These are phyloP conservation scores for Ambrosia trifida DNA, from an alignment of 129 eudicot genomes.

Conservation along the genomic window DNA sequence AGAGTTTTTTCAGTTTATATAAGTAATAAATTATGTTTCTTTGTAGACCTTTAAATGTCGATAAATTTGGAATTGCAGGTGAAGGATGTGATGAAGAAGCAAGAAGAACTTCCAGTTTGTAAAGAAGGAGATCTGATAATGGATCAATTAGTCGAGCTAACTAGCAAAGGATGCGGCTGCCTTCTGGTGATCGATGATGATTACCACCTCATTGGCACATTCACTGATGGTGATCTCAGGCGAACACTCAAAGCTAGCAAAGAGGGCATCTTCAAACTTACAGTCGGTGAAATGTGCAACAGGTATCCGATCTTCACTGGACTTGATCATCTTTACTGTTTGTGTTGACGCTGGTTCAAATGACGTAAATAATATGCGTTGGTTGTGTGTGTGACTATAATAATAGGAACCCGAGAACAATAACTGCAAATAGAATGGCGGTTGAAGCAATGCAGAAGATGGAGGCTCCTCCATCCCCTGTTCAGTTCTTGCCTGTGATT, in stretches of 20 bases:
- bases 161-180: constrained; percentile 96
- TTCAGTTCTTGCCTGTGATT: constrained; percentile 88
- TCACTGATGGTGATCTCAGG: constrained; percentile 92
- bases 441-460: constrained; percentile 97
- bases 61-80: constrained; percentile 49
- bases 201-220: constrained; percentile 77
- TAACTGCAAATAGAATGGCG: constrained; percentile 88
- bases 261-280: constrained; percentile 93
- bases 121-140: constrained; percentile 81
- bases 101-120: constrained; percentile 85
- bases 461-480: constrained; percentile 98
- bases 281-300: constrained; percentile 98
- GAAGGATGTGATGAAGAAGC: constrained; percentile 91
- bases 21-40: no score
- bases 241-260: constrained; percentile 92
- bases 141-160: constrained; percentile 94
- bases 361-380: background rate
- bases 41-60: background rate
- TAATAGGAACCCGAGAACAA: constrained; percentile 87
- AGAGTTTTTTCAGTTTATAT: no score
- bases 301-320: constrained; percentile 44
- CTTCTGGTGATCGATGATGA: constrained; percentile 80
- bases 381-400: background rate
- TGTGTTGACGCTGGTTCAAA: background rate
- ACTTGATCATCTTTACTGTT: background rate